Evolutionary conservation across 139 green algal species (phyloP).

Genomic region (Closterium sp.): DNA sequence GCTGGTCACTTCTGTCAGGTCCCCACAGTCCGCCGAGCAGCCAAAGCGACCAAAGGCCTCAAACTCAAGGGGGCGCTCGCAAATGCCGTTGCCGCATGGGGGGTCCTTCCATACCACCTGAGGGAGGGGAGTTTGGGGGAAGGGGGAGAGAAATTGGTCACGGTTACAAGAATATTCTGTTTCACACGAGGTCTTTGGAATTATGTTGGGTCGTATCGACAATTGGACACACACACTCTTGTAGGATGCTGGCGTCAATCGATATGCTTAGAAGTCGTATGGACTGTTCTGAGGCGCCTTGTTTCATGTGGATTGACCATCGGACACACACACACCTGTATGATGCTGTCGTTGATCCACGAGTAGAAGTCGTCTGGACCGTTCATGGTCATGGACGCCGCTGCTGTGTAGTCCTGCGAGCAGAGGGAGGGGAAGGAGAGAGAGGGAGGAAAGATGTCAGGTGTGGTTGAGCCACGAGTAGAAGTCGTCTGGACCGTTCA

Average conservation of each 20-base stretch:
- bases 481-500: conserved; percentile 48
- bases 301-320: too few relatives aligned
- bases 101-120: conserved; percentile 46
- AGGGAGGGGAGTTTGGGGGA: neutral
- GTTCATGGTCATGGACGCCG: too few relatives aligned
- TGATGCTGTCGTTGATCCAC: conserved; percentile 60
- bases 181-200: neutral
- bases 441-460: neutral
- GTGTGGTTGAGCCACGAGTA: conserved; percentile 62
- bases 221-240: neutral
- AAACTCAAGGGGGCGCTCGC: conserved; percentile 13
- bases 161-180: too few relatives aligned
- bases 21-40: conserved; percentile 14
- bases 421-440: too few relatives aligned
- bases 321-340: conserved; percentile 21
- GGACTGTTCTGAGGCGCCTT: too few relatives aligned
- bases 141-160: neutral
- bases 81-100: conserved; percentile 31
- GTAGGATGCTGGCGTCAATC: too few relatives aligned
- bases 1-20: neutral
- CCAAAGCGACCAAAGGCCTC: conserved; percentile 5
- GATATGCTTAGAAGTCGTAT: too few relatives aligned
- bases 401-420: too few relatives aligned
- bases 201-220: neutral
- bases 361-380: conserved; percentile 56